Evolutionary conservation across 2,329 filamentous ascomycete species (phyloP).

Genomic region (Ascocoryne sarcoides): DNA sequence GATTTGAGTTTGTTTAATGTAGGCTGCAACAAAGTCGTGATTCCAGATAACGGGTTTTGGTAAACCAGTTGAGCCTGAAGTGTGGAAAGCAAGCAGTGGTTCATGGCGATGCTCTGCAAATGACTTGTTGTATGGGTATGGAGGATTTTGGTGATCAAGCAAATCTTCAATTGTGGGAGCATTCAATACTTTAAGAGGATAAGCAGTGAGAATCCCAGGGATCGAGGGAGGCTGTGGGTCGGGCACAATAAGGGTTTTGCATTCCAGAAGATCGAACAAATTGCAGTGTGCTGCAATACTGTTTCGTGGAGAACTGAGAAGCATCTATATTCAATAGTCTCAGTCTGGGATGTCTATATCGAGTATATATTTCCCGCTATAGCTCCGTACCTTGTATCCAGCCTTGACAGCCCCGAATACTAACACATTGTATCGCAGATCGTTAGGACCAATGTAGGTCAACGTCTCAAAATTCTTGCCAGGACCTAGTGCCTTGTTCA

Average conservation of each 20-base stretch:
- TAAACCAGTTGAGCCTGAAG: slow-evolving; percentile 31
- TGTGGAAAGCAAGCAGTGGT: slow-evolving; percentile 33
- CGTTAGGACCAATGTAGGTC: slow-evolving; percentile 36
- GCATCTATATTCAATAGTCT: slow-evolving; percentile 16
- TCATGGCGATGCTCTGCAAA: slow-evolving; percentile 30
- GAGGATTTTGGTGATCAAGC: slow-evolving; percentile 11
- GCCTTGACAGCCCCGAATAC: slow-evolving; percentile 28
- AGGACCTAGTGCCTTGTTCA: slow-evolving; percentile 10
- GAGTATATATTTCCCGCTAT: slow-evolving; percentile 4
- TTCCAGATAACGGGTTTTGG: slow-evolving; percentile 34
- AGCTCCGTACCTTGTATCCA: slow-evolving; percentile 24
- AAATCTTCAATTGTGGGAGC: slow-evolving; percentile 26
- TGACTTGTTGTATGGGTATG: slow-evolving; percentile 27
- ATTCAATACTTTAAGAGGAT: slow-evolving; percentile 17
- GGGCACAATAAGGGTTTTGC: slow-evolving; percentile 15
- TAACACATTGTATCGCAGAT: slow-evolving; percentile 15
- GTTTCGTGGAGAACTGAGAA: slow-evolving; percentile 31
- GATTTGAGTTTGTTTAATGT: background rate
- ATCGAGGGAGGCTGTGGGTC: slow-evolving; percentile 1
- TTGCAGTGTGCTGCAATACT: slow-evolving; percentile 28
- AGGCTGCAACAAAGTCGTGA: slow-evolving; percentile 27
- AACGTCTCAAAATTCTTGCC: slow-evolving; percentile 29
- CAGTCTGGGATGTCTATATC: background rate
- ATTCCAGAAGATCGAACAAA: slow-evolving; percentile 28
- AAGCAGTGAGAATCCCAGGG: slow-evolving; percentile 2